Conservation (phyloP, 192 early-diverging fungal genomes). For the Endogone sp. region DNA sequence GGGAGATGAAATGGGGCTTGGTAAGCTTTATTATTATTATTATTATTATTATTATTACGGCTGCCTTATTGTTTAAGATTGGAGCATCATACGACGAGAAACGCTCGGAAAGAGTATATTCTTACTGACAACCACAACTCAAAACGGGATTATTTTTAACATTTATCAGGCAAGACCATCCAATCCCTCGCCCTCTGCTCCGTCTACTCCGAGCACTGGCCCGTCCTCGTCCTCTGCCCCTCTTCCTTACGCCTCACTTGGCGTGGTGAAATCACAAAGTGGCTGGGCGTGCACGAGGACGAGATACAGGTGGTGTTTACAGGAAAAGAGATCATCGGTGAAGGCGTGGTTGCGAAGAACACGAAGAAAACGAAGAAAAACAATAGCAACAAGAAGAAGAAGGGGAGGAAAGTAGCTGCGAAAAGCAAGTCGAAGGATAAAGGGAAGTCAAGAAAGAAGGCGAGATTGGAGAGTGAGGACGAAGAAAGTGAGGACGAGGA, state of each 20-base stretch:
- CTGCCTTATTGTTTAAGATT: not conserved
- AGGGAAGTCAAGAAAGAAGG: not conserved
- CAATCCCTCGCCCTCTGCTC: constrained; percentile 36
- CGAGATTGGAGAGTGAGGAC: not conserved
- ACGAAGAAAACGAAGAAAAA: not conserved
- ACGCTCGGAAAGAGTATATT: too few relatives aligned
- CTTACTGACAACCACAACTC: not conserved
- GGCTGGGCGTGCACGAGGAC: constrained; percentile 32
- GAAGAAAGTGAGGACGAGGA: not conserved
- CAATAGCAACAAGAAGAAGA: not conserved
- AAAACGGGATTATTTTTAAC: not conserved
- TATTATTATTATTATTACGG: too few relatives aligned
- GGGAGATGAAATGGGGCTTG: constrained; percentile 40
- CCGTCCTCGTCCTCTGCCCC: constrained; percentile 45
- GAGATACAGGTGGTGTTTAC: constrained; percentile 11
- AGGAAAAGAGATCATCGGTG: not conserved
- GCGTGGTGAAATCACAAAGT: constrained; percentile 37
- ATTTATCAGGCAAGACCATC: constrained; percentile 27
- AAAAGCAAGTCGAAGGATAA: not conserved
- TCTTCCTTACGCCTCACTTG: constrained; percentile 33
- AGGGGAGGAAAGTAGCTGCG: too few relatives aligned
- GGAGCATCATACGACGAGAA: not conserved
- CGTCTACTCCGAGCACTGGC: constrained; percentile 35
- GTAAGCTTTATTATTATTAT: too few relatives aligned
- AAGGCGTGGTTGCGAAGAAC: not conserved